Evolutionary conservation across 768 basidiomycete species (phyloP).

Genomic region (Cystofilobasidium capitatum): DNA sequence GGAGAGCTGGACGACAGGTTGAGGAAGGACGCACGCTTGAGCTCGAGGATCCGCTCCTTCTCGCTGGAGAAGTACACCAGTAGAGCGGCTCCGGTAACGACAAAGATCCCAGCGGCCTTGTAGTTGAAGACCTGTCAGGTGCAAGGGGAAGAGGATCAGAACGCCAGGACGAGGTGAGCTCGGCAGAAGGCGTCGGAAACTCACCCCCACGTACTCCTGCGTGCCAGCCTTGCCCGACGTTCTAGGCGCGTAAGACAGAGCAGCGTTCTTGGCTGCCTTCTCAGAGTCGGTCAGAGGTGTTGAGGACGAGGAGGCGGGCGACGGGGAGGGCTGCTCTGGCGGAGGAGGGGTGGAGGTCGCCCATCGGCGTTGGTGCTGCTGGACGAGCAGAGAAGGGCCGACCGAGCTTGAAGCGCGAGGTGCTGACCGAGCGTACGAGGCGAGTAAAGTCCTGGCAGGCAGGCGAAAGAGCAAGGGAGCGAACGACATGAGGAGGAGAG

Average conservation of each 20-base stretch:
- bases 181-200: neutral
- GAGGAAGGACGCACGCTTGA: constrained; percentile 51
- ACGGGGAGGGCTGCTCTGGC: neutral
- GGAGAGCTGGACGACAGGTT: neutral
- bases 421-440: neutral
- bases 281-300: neutral
- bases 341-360: neutral
- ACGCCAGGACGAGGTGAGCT: neutral
- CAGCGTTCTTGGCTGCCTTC: neutral
- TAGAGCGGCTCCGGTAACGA: constrained; percentile 70
- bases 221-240: neutral
- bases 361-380: neutral
- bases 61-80: constrained; percentile 82
- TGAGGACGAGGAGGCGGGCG: neutral
- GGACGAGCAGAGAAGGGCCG: neutral
- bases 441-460: neutral
- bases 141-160: neutral
- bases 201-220: neutral
- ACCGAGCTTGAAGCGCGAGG: neutral
- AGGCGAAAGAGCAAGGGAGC: neutral
- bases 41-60: constrained; percentile 65
- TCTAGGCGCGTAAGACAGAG: neutral
- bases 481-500: neutral
- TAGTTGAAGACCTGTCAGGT: constrained; percentile 58
- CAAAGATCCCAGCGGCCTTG: constrained; percentile 67